Base-by-base conservation (phyloP, 2,329 filamentous ascomycete genomes). In the Tympanopsis confertula region DNA sequence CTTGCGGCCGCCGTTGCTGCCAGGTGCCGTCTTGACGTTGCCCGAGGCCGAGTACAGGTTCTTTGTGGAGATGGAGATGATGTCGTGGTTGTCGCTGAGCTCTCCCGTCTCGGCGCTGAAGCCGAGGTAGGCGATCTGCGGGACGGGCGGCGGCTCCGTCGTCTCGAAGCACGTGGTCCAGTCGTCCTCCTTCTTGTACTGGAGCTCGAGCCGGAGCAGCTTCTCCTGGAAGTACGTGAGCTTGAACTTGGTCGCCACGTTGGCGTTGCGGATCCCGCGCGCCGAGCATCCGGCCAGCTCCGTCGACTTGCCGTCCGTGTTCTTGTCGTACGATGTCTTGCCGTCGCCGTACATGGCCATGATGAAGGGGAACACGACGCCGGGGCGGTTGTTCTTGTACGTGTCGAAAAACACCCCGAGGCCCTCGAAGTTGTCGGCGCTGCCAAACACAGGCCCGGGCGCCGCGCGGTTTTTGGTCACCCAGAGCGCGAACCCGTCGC, bases 311-410 rank as follows among this genome's bases (percentile, higher is more conserved):
- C 91, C 91, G 53, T 98, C 91, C 52, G 87, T 88, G 50, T 80
- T 78, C 66, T 95, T 87, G 67, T 96, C 87, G 63, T 98, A 98
- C 13, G 68, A 57, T 5, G 82, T 94, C 55, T 86, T 69, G 44
- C 91, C 89, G 57, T 98, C 91, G 42, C 91, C 91, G 48, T 86
- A 70, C 91, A 96, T 96, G 44, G 88, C 89, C 88, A 96, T 95
- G 51, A 98, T 82, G 55, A 94, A 95, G 37, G 91, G 91, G 63
- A 98, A 98, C 35, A 95, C 84, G 30, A 86, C 82, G 33, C 91
- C 91, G 1, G 91, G 89, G 12, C 91, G 79, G 67, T 95, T 94
- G 69, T 98, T 98, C 78, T 98, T 98, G 72, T 98, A 98, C 35
- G 91, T 98, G 58, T 98, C 91, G 64, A 98, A 76, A 67, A 95